Base-by-base conservation (phyloP, 331 rosid species). In the Pyracantha coccinea region DNA sequence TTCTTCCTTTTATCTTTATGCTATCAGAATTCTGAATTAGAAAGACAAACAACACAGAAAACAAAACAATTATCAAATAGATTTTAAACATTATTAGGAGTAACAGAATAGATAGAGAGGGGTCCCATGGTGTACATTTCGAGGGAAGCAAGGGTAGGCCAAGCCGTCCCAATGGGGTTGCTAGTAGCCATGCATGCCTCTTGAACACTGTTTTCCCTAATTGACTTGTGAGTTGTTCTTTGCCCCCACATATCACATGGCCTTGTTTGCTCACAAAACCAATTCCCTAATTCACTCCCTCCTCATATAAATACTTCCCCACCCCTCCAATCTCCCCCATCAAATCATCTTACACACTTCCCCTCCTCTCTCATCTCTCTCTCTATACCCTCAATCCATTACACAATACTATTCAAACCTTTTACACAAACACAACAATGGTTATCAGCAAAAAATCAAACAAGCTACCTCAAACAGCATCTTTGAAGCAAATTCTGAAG, bases 211-310 rank as follows among this genome's bases (percentile, higher is more conserved):
- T 55, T 52, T 75, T 78, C 57, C 77, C 71, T 71, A 61, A 80
- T 17, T 19, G 60, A 78, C 81, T 73, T 32, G 24, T 25, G 80
- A 77, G 79, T 86, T 81, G 70, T 82, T 24, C 78, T 80, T 77
- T 72, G 81, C 72, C 86, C 92, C 93, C 90, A 86, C 93, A 85
- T 21, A 78, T 68, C 97, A 92, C 92, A 88, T 89, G 97, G 62
- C 68, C 25, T 63, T 87, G 96, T 80, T 85, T 83, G 69, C 58
- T 76, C 67, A 23, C 41, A 29, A 50, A 14, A 27, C 35, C 66
- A 8, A 25, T 35, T 62, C 72, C 53, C n/a, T 75, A 68, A 45
- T 72, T 81, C 70, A 15, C 60, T 19, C 44, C 71, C 74, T 44
- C 69, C 81, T 79, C 47, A n/a, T 65, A 81, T 92, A 90, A 86